Conservation (phyloP, 148 eudicot genomes). For the Camellia lanceoleosa region DNA sequence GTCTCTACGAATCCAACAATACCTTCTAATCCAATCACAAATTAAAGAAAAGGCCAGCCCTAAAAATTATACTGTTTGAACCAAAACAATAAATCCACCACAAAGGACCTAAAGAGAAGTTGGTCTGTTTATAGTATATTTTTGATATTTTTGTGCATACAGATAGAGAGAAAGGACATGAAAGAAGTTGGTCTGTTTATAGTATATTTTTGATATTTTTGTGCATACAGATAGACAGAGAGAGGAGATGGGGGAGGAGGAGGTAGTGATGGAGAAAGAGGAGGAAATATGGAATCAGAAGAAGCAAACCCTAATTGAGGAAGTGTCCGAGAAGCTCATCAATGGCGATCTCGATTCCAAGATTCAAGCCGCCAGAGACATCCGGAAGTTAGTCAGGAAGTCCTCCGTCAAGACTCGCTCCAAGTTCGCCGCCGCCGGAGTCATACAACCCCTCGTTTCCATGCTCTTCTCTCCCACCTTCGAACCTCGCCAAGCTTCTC, state of each 20-base stretch:
- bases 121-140: too few species aligned
- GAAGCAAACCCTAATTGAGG: constrained; percentile 32
- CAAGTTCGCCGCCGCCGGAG: constrained; percentile 51
- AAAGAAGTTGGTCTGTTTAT: too few species aligned
- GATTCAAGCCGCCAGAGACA: constrained; percentile 56
- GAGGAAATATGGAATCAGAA: constrained; percentile 28
- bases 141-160: too few species aligned
- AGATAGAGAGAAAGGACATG: too few species aligned
- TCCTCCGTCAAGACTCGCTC: constrained; percentile 41
- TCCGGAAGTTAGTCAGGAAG: constrained; percentile 44
- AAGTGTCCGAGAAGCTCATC: constrained; percentile 35
- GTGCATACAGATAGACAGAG: constrained; percentile 18
- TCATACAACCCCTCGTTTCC: constrained; percentile 44
- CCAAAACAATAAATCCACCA: too few species aligned
- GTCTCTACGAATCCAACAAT: too few species aligned
- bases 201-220: too few species aligned
- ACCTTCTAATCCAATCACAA: too few species aligned
- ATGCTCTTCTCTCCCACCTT: constrained; percentile 34
- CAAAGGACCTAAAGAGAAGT: too few species aligned
- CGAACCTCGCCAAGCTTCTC: constrained; percentile 49
- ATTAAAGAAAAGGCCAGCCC: too few species aligned
- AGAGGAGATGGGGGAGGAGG: constrained; percentile 21
- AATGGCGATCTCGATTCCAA: constrained; percentile 42
- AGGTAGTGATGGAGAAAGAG: constrained; percentile 10
- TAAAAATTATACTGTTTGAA: too few species aligned